A percentile compares a stretch with the other conserved stretches of the same genome.
These are phyloP conservation scores for Emmonsiellopsis sp. DNA, from an alignment of 2,329 filamentous ascomycete species.

Conservation along the genomic window DNA sequence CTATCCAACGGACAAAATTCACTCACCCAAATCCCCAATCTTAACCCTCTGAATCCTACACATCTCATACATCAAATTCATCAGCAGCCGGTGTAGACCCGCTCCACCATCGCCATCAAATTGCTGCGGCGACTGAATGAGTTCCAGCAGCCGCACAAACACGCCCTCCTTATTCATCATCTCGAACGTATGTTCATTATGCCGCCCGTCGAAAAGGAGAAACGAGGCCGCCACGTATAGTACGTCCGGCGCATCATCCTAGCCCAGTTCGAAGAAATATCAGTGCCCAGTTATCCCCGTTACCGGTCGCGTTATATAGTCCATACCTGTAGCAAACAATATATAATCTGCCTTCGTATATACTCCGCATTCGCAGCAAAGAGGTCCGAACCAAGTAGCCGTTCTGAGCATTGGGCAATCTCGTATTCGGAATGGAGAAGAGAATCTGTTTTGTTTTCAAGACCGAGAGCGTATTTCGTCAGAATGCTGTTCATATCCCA, in stretches of 20 bases:
- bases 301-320: not conserved
- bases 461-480: not conserved
- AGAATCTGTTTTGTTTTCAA: not conserved
- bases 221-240: constrained; percentile 76
- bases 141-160: constrained; percentile 73
- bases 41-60: constrained; percentile 78
- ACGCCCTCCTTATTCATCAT: constrained; percentile 80
- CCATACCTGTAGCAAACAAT: constrained; percentile 64
- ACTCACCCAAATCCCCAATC: constrained; percentile 65
- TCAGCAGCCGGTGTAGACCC: constrained; percentile 66
- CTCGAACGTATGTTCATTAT: constrained; percentile 68
- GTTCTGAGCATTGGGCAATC: constrained; percentile 68
- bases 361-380: constrained; percentile 72
- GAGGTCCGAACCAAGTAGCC: constrained; percentile 64
- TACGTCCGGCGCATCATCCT: constrained; percentile 77
- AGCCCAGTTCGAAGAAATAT: constrained; percentile 14
- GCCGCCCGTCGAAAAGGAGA: constrained; percentile 75
- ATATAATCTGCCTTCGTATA: constrained; percentile 84
- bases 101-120: constrained; percentile 38
- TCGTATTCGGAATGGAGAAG: constrained; percentile 64
- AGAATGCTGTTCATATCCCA: not conserved
- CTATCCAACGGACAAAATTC: too few relatives aligned
- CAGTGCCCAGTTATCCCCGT: not conserved
- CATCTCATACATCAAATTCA: constrained; percentile 95
- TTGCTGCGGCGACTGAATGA: constrained; percentile 56